Evolutionary conservation across 2,329 filamentous ascomycete genomes (phyloP).

Genomic region (Colletotrichum endophyticum): DNA sequence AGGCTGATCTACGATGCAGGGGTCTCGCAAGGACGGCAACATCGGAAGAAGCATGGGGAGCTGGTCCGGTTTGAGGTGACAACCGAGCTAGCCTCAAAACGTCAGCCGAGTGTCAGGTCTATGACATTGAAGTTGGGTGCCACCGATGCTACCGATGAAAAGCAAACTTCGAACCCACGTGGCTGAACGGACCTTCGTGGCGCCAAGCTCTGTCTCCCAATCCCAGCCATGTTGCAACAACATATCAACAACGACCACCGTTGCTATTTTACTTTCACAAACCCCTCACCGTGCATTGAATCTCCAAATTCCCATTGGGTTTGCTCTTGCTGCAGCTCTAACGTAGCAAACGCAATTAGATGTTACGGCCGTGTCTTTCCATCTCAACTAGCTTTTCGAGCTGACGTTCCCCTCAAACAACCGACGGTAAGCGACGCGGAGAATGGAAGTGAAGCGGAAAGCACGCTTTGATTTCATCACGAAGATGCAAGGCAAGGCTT

Average conservation of each 20-base stretch:
- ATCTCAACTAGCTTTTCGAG: background rate
- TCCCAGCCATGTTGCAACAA: background rate
- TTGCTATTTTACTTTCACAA: background rate
- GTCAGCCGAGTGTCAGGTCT: background rate
- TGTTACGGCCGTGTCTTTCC: background rate
- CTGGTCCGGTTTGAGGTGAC: slow-evolving; percentile 18
- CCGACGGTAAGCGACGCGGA: background rate
- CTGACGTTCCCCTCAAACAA: background rate
- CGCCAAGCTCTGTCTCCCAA: background rate
- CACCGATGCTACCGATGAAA: background rate
- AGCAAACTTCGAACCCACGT: slow-evolving; percentile 12
- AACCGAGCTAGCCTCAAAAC: slow-evolving; percentile 7
- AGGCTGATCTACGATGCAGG: slow-evolving; percentile 9
- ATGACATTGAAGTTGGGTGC: slow-evolving; percentile 3
- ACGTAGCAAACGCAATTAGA: background rate
- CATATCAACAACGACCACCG: background rate
- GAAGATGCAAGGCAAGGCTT: background rate
- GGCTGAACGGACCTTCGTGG: background rate
- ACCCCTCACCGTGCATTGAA: slow-evolving; percentile 8
- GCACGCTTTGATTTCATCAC: background rate
- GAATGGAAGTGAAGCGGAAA: background rate
- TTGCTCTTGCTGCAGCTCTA: background rate
- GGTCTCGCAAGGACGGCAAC: slow-evolving; percentile 2
- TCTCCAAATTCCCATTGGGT: background rate
- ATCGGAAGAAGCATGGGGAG: slow-evolving; percentile 19